Conservation (phyloP, 78 protist species). For the Acrasis kona region DNA sequence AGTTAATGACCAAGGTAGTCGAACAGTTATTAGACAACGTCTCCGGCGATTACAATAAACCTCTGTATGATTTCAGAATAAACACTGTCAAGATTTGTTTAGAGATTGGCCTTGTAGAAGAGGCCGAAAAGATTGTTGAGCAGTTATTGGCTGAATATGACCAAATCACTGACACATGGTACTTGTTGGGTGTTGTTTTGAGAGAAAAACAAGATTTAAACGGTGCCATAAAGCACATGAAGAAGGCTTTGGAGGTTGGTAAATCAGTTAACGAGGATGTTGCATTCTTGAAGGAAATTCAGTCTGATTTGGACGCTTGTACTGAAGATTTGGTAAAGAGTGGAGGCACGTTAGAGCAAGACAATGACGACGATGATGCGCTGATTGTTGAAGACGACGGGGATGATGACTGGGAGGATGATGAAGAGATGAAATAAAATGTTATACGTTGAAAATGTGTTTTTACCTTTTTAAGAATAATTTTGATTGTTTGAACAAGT, state of each 20-base stretch:
- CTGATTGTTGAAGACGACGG: not conserved
- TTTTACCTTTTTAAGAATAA: not conserved
- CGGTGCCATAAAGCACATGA: not conserved
- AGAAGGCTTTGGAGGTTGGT: not conserved
- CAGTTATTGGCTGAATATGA: not conserved
- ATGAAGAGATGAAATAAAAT: not conserved
- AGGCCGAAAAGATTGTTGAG: not conserved
- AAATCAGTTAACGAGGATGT: not conserved
- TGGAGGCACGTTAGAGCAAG: not conserved
- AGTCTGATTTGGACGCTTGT: not conserved
- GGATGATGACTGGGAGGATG: not conserved
- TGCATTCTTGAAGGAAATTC: not conserved
- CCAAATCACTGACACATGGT: not conserved
- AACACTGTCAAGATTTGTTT: not conserved
- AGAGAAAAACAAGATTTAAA: not conserved
- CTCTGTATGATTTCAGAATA: not conserved
- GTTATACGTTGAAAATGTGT: not conserved
- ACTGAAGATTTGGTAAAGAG: not conserved
- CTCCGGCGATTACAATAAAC: too few relatives aligned
- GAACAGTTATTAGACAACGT: not conserved
- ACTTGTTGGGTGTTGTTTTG: not conserved
- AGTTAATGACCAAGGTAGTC: not conserved
- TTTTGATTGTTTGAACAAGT: not conserved
- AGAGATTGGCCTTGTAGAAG: not conserved
- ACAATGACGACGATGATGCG: not conserved